A percentile compares a stretch with the other conserved stretches of the same genome.
Evolutionary conservation across 2,329 filamentous ascomycete genomes (phyloP).

Genomic region (Annulohypoxylon truncatum): DNA sequence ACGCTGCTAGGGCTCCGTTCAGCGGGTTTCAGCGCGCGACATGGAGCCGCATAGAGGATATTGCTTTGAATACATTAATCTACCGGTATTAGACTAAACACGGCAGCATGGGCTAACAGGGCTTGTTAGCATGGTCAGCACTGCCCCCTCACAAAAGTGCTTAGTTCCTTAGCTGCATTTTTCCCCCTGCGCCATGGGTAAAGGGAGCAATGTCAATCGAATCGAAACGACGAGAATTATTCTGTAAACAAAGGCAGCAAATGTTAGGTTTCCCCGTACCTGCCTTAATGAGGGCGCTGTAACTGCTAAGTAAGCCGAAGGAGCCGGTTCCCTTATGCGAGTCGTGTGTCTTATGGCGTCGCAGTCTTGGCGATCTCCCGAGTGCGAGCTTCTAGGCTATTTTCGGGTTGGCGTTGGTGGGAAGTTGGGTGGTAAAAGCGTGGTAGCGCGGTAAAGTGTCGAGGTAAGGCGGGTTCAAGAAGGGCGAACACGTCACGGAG

Average conservation of each 20-base stretch:
- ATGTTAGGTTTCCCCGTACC: background rate
- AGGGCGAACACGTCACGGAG: conserved; percentile 14
- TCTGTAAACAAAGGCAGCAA: background rate
- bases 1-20: background rate
- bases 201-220: background rate
- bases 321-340: conserved; percentile 17
- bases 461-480: background rate
- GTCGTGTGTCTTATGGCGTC: conserved; percentile 4
- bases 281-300: background rate
- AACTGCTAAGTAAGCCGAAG: conserved; percentile 19
- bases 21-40: background rate
- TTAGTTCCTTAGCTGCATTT: conserved; percentile 1
- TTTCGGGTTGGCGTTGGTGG: background rate
- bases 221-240: background rate
- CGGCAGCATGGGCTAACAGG: conserved; percentile 12
- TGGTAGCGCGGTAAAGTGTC: conserved; percentile 4
- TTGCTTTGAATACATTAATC: conserved; percentile 9
- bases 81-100: conserved; percentile 23
- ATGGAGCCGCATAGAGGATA: conserved; percentile 26
- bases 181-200: background rate
- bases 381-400: conserved; percentile 13
- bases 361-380: conserved; percentile 30
- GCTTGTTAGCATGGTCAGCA: background rate
- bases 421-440: background rate
- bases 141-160: background rate